Evolutionary conservation across 495 filamentous ascomycete species (phyloP), one percentile per base, ranked within the genome.

Genomic region (Symbiotaphrina buchneri): DNA sequence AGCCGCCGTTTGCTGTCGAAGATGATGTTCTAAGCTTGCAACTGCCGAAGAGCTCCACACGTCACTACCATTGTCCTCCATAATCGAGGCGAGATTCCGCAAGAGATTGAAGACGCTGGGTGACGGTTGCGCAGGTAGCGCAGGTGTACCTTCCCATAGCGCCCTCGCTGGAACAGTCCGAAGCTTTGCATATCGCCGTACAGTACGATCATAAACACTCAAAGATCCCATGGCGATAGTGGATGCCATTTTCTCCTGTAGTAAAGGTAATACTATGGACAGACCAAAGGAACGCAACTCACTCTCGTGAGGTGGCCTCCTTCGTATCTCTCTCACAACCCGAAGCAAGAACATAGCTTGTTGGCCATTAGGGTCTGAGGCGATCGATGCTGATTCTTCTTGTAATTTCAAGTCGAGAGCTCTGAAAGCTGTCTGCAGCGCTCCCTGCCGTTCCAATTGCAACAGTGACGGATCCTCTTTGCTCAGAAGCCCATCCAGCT

Each of bases 21-120:
- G 41, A 20, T 48, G 33, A 6, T 37, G 34, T 51, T 85, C 90
- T 27, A 95, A 41, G 2, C 56, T 53, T 6, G 41, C 39, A 0
- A 82, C 64, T 0, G 76, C 76, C 2, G 58, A 62, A 2, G 68
- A 63, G 34, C 71, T 84, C 87, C 87, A 97, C 6, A 95, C 47
- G 41, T 95, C 87, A 20, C 54, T 51, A 1, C 87, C 87, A 6
- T 55, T 54, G 8, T 55, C 51, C 21, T 61, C 61, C 82, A 97
- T 90, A 1, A 59, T 52, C 22, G 51, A 47, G 6, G 63, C 54
- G 16, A 93, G 41, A 20, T 58, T 62, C 18, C 71, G 65, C 25
- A 94, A 45, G 32, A 85, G 74, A 37, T 63, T 64, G 47, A 93
- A 90, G 2, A 70, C 63, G 18, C 61, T 58, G 0, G 79, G 70